Evolutionary conservation across 352 stramenopile genomes (phyloP).

Genomic region (Phytophthora kernoviae): DNA sequence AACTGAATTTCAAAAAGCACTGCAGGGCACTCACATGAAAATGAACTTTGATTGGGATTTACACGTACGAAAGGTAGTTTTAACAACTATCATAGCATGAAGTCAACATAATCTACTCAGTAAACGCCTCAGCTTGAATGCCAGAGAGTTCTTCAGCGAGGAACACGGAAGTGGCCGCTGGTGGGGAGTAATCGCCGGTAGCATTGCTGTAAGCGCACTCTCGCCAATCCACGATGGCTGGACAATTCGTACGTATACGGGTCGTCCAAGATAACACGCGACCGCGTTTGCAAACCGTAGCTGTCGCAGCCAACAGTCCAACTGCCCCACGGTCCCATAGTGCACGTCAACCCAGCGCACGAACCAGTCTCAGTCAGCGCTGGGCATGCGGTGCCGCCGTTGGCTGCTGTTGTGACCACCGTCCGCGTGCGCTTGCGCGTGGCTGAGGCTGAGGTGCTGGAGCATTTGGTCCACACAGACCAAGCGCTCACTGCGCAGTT

Average conservation of each 20-base stretch:
- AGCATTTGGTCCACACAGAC: constrained; percentile 54
- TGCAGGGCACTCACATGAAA: too few species aligned
- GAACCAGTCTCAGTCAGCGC: constrained; percentile 34
- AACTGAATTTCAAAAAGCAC: too few species aligned
- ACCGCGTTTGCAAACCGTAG: constrained; percentile 44
- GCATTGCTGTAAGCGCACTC: constrained; percentile 50
- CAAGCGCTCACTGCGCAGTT: constrained; percentile 55
- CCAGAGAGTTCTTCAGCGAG: constrained; percentile 7
- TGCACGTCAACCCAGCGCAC: constrained; percentile 54
- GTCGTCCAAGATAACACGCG: constrained; percentile 40
- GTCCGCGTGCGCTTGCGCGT: constrained; percentile 42
- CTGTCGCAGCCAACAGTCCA: constrained; percentile 61
- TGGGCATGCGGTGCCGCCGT: constrained; percentile 48
- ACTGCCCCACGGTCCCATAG: constrained; percentile 44
- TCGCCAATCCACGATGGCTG: constrained; percentile 22
- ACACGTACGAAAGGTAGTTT: too few species aligned
- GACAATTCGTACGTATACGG: constrained; percentile 41
- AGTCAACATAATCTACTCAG: not conserved
- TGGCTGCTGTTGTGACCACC: constrained; percentile 37
- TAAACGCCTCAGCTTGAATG: constrained; percentile 23
- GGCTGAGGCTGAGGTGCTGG: constrained; percentile 26
- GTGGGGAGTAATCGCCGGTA: constrained; percentile 25
- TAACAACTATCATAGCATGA: too few species aligned
- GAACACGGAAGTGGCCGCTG: constrained; percentile 13
- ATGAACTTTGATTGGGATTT: too few species aligned